Conservation (phyloP, 2,329 filamentous ascomycete species). For the Fusarium sp. region DNA sequence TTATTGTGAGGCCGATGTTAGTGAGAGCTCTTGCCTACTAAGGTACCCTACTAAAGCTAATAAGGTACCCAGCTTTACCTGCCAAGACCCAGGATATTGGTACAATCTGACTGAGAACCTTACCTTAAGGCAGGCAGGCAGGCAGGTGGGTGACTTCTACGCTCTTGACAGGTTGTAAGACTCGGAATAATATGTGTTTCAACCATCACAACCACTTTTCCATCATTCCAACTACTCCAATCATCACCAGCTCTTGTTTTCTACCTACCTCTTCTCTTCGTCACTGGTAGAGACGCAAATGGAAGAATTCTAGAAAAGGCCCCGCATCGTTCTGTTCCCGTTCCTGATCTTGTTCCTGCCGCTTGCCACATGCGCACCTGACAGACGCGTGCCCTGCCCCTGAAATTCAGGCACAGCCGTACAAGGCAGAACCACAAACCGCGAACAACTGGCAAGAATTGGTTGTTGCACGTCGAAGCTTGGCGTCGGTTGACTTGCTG, state of each 20-base stretch:
- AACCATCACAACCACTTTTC: neutral
- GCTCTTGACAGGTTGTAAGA: neutral
- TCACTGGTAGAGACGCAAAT: conserved; percentile 36
- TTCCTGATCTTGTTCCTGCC: conserved; percentile 40
- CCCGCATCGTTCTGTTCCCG: conserved; percentile 41
- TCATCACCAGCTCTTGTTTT: neutral
- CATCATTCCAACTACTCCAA: neutral
- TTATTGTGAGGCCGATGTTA: neutral
- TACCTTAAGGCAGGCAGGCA: neutral
- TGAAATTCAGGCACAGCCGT: conserved; percentile 4
- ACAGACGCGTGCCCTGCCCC: conserved; percentile 22
- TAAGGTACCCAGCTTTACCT: neutral
- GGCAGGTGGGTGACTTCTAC: neutral
- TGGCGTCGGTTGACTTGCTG: neutral
- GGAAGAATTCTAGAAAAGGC: conserved; percentile 45
- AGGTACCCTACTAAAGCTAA: no score
- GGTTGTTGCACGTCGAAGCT: neutral
- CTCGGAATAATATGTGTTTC: neutral
- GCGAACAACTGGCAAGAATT: neutral
- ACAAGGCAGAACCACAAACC: neutral
- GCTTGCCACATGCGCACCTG: conserved; percentile 28
- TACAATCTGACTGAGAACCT: neutral
- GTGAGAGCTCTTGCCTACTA: neutral
- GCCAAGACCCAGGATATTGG: neutral
- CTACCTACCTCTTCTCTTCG: neutral